Evolutionary conservation across 1,284 basidiomycete genomes (phyloP).

Genomic region (Leccinum subfulvum): DNA sequence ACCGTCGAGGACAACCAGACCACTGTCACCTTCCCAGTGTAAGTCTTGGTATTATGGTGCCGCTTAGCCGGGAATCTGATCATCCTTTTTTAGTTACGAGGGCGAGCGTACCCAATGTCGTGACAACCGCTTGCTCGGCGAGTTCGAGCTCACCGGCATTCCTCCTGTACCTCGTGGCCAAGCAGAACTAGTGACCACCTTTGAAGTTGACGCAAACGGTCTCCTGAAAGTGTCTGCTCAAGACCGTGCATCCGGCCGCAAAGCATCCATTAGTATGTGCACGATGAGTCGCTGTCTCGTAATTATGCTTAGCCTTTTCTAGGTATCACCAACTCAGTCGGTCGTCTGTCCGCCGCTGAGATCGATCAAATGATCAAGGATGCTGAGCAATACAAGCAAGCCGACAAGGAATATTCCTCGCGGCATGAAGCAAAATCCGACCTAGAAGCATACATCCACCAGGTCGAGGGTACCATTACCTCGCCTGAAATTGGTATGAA

Average conservation of each 20-base stretch:
- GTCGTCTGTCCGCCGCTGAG: slow-evolving; percentile 90
- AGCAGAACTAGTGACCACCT: slow-evolving; percentile 94
- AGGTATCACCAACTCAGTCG: slow-evolving; percentile 94
- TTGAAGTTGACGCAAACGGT: slow-evolving; percentile 97
- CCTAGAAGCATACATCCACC: slow-evolving; percentile 93
- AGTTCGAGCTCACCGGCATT: slow-evolving; percentile 96
- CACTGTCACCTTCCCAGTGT: slow-evolving; percentile 96
- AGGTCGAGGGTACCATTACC: slow-evolving; percentile 90
- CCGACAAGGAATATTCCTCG: slow-evolving; percentile 95
- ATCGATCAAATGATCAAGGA: slow-evolving; percentile 99
- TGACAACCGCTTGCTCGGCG: slow-evolving; percentile 94
- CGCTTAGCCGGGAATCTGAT: slow-evolving; percentile 10
- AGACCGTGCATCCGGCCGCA: slow-evolving; percentile 94
- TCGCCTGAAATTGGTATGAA: slow-evolving; percentile 95
- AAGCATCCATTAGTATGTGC: slow-evolving; percentile 87
- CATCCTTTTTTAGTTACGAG: slow-evolving; percentile 65
- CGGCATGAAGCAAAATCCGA: slow-evolving; percentile 96
- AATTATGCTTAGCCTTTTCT: slow-evolving; percentile 19
- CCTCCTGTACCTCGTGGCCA: slow-evolving; percentile 96
- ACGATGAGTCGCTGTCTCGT: slow-evolving; percentile 3
- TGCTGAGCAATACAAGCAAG: slow-evolving; percentile 93
- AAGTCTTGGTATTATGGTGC: slow-evolving; percentile 31
- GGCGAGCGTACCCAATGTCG: slow-evolving; percentile 97
- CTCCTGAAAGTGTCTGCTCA: slow-evolving; percentile 92
- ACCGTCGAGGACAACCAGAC: slow-evolving; percentile 99